These are phyloP conservation scores for Carex pumila DNA, from an alignment of 176 grass and related monocot species.

Conservation along the genomic window DNA sequence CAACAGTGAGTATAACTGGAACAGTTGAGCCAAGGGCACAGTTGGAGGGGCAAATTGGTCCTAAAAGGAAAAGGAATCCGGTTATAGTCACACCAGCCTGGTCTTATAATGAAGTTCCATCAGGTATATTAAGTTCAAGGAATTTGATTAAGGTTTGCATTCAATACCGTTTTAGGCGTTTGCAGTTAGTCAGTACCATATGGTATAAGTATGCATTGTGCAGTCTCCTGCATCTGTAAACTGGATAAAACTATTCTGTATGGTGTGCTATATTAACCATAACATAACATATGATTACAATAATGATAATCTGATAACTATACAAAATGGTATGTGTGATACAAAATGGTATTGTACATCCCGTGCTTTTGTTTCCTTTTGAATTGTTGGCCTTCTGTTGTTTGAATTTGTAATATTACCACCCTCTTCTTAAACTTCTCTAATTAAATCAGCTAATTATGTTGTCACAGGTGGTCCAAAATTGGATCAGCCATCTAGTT, in stretches of 20 bases:
- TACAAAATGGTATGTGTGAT: neutral
- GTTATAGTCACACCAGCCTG: constrained; percentile 91
- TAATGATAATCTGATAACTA: neutral
- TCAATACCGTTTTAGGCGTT: neutral
- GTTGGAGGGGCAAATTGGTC: constrained; percentile 40
- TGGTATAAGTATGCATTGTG: neutral
- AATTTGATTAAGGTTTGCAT: neutral
- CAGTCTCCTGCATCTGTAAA: neutral
- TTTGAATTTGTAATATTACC: neutral
- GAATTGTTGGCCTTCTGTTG: neutral
- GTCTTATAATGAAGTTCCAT: constrained; percentile 73
- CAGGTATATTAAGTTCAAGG: constrained; percentile 42
- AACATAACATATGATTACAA: neutral
- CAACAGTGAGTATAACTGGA: constrained; percentile 43
- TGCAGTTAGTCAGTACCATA: constrained; percentile 20
- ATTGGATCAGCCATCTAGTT: constrained; percentile 44
- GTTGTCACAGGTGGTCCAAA: neutral
- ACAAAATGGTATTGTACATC: neutral
- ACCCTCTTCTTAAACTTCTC: neutral
- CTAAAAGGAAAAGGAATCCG: constrained; percentile 87
- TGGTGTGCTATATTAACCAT: neutral
- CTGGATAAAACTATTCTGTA: neutral
- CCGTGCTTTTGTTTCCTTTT: neutral
- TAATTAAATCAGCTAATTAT: neutral
- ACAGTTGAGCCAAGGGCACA: constrained; percentile 23